phyloP scores from a whole-genome alignment of 1,139 yeast species.

The Hemisphaericaspora xylofermentans region DNA sequence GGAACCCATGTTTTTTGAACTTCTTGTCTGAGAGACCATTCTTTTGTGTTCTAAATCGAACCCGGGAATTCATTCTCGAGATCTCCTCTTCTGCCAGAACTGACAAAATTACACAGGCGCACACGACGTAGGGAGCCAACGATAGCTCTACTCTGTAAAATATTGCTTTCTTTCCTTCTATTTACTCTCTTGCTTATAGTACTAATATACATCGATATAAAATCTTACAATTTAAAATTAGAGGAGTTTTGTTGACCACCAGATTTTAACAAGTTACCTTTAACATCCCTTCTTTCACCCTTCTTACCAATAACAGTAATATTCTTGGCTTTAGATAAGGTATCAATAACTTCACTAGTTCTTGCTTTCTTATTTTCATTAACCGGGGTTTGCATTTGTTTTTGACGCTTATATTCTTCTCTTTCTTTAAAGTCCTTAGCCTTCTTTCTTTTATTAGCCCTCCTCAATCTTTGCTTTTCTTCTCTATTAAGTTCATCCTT shows the following conservation, averaged over 20 bases:
- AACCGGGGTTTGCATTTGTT: conserved; percentile 25
- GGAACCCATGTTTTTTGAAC: too few species aligned
- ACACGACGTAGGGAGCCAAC: too few species aligned
- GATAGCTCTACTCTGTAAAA: conserved; percentile 9
- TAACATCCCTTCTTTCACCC: conserved; percentile 74
- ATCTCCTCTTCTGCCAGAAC: too few species aligned
- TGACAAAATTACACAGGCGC: too few species aligned
- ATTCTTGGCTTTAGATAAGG: conserved; percentile 72
- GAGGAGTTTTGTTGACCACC: conserved; percentile 21
- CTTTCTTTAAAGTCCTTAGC: conserved; percentile 51
- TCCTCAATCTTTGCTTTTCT: conserved; percentile 82
- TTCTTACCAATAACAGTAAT: conserved; percentile 76
- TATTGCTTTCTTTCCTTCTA: not conserved
- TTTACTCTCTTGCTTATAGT: not conserved
- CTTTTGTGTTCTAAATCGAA: too few species aligned
- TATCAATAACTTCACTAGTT: conserved; percentile 65
- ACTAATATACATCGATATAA: conserved; percentile 7
- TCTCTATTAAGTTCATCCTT: conserved; percentile 83
- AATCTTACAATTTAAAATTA: conserved; percentile 22
- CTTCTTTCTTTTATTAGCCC: conserved; percentile 82
- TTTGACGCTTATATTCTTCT: conserved; percentile 22
- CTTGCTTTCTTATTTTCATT: conserved; percentile 48
- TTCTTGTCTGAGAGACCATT: too few species aligned
- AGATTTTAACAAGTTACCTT: conserved; percentile 61
- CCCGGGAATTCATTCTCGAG: too few species aligned